Percentiles rank a stretch among this genome's conserved stretches.
Evolutionary conservation across 768 basidiomycete genomes (phyloP).

Genomic region (Pisolithus sp.): DNA sequence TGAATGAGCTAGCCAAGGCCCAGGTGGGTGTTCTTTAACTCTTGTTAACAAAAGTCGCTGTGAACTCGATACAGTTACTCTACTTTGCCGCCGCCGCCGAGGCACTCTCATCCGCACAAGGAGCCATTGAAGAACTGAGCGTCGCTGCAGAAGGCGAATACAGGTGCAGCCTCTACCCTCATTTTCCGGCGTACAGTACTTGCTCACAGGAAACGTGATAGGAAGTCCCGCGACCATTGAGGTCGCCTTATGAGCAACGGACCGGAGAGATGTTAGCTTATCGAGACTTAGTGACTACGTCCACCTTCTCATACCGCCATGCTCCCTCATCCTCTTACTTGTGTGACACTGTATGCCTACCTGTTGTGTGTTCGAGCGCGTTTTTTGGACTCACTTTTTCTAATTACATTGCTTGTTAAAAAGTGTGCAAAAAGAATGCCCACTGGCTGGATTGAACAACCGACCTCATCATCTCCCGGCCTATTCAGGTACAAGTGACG

Average conservation of each 20-base stretch:
- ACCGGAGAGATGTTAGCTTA: not conserved
- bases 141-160: constrained; percentile 94
- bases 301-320: not conserved
- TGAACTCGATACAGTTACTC: constrained; percentile 42
- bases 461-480: constrained; percentile 28
- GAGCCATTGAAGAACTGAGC: constrained; percentile 88
- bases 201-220: constrained; percentile 25
- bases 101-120: constrained; percentile 73
- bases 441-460: constrained; percentile 23
- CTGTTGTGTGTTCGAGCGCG: not conserved
- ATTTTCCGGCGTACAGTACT: not conserved
- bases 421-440: constrained; percentile 12
- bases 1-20: constrained; percentile 88
- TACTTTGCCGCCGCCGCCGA: constrained; percentile 77
- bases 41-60: not conserved
- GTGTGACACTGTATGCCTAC: not conserved
- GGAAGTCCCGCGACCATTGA: constrained; percentile 90
- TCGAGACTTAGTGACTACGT: not conserved
- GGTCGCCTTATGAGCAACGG: constrained; percentile 24
- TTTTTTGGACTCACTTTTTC: not conserved
- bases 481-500: constrained; percentile 22
- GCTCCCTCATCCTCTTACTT: not conserved
- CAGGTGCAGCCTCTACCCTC: constrained; percentile 42
- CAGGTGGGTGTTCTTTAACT: constrained; percentile 41
- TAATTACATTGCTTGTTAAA: not conserved